Evolutionary conservation across 2,329 filamentous ascomycete species (phyloP).

Genomic region (Fusarium mangiferae): DNA sequence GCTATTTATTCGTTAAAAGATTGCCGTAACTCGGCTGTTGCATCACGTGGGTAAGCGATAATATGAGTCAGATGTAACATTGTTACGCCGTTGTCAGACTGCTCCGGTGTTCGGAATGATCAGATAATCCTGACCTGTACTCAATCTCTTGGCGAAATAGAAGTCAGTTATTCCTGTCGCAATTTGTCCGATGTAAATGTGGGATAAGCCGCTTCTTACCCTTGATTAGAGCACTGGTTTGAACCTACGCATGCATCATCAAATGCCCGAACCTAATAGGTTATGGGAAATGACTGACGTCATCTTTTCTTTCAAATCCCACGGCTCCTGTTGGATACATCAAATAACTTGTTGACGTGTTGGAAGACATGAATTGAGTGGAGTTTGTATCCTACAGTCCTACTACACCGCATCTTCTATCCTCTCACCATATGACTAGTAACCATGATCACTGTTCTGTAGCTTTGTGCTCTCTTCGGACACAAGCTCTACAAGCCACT

Average conservation of each 20-base stretch:
- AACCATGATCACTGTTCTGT: rapidly evolving
- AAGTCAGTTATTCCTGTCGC: neutral
- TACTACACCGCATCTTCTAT: neutral
- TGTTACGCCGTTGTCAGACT: too few relatives aligned
- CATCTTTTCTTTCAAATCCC: rapidly evolving
- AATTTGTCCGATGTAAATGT: too few relatives aligned
- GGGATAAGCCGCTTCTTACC: neutral
- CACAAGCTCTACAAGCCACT: conserved; percentile 15
- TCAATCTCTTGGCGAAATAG: too few relatives aligned
- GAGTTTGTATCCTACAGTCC: neutral
- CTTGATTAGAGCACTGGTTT: neutral
- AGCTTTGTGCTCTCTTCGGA: neutral
- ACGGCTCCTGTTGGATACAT: too few relatives aligned
- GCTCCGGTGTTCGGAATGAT: too few relatives aligned
- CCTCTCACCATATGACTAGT: rapidly evolving
- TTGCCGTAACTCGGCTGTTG: rapidly evolving
- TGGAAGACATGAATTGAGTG: neutral
- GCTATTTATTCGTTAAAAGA: rapidly evolving
- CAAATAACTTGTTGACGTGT: neutral
- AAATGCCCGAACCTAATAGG: neutral
- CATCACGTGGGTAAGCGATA: conserved; percentile 5
- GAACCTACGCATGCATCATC: neutral
- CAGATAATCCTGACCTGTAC: neutral
- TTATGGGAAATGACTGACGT: rapidly evolving
- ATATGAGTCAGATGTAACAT: conserved; percentile 1